Evolutionary conservation across 2,329 filamentous ascomycete species (phyloP).

Genomic region (Colletotrichum ledebouriae): DNA sequence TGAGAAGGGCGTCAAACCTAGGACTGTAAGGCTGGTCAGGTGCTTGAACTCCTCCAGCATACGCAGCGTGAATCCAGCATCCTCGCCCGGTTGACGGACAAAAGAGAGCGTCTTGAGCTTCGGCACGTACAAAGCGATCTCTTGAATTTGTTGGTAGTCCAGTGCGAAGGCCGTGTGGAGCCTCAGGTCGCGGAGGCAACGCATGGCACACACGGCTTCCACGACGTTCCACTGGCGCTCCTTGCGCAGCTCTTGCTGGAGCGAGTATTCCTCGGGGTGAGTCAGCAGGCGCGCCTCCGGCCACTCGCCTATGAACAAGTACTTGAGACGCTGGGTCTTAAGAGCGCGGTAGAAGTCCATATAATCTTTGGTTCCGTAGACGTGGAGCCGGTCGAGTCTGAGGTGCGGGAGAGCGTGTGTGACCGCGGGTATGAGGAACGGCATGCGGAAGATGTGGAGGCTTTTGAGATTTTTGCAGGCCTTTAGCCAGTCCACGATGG

Average conservation of each 20-base stretch:
- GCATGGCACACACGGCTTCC: conserved; percentile 28
- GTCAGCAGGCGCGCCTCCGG: background rate
- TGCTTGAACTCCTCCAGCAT: conserved; percentile 17
- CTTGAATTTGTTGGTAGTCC: background rate
- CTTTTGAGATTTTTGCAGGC: conserved; percentile 7
- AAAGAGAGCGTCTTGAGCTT: conserved; percentile 18
- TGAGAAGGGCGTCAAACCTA: conserved; percentile 14
- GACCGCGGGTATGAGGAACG: conserved; percentile 18
- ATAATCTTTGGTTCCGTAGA: background rate
- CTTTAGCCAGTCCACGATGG: conserved; percentile 1
- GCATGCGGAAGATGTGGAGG: conserved; percentile 24
- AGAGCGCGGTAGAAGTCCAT: background rate
- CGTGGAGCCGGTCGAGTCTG: conserved; percentile 11
- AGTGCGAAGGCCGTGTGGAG: conserved; percentile 20
- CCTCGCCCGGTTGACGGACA: background rate
- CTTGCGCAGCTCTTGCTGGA: too few relatives aligned
- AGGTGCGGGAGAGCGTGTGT: conserved; percentile 19
- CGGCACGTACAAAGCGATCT: background rate
- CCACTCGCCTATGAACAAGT: conserved; percentile 21
- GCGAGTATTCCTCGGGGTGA: background rate
- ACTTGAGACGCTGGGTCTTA: background rate
- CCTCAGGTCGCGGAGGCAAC: conserved; percentile 22
- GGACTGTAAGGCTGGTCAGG: conserved; percentile 16
- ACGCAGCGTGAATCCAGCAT: background rate
- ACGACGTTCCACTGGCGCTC: conserved; percentile 1